Percentiles rank a stretch among this genome's conserved stretches.
phyloP scores from a whole-genome alignment of 2,329 filamentous ascomycete genomes.

The Fusarium miscanthi region DNA sequence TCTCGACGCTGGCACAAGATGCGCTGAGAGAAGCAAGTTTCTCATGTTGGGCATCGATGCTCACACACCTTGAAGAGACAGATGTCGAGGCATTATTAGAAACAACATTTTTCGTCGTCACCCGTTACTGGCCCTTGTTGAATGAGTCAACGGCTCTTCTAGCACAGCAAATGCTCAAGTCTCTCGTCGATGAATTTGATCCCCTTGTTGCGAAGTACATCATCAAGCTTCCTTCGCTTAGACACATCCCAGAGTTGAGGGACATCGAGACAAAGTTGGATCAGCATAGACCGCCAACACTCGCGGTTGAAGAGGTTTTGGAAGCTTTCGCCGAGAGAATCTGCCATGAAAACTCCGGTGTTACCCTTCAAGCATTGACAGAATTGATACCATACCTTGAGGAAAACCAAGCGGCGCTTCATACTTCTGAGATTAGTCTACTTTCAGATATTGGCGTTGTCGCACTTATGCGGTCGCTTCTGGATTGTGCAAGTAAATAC shows the following conservation, averaged over 20 bases:
- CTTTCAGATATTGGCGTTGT: slow-evolving; percentile 82
- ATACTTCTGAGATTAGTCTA: slow-evolving; percentile 83
- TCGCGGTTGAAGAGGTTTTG: slow-evolving; percentile 67
- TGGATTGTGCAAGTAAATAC: slow-evolving; percentile 88
- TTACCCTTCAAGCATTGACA: slow-evolving; percentile 82
- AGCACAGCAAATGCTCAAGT: slow-evolving; percentile 71
- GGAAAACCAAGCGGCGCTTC: slow-evolving; percentile 79
- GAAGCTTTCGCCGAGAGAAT: slow-evolving; percentile 79
- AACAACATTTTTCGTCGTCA: slow-evolving; percentile 88
- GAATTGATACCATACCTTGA: slow-evolving; percentile 82
- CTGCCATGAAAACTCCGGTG: slow-evolving; percentile 84
- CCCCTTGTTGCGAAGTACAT: slow-evolving; percentile 73
- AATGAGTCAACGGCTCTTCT: slow-evolving; percentile 67
- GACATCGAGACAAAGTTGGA: slow-evolving; percentile 75
- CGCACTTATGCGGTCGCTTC: slow-evolving; percentile 77
- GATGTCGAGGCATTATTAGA: slow-evolving; percentile 85
- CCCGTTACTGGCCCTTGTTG: slow-evolving; percentile 80
- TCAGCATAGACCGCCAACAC: slow-evolving; percentile 65
- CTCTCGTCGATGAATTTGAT: slow-evolving; percentile 72
- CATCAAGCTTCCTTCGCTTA: slow-evolving; percentile 81
- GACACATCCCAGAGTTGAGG: slow-evolving; percentile 74
- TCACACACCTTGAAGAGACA: slow-evolving; percentile 78
- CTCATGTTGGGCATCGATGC: slow-evolving; percentile 83
- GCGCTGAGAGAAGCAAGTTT: slow-evolving; percentile 84
- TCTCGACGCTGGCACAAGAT: slow-evolving; percentile 81